phyloP scores from a whole-genome alignment of 805 yeast genomes.

The Candida ipomoeae region DNA sequence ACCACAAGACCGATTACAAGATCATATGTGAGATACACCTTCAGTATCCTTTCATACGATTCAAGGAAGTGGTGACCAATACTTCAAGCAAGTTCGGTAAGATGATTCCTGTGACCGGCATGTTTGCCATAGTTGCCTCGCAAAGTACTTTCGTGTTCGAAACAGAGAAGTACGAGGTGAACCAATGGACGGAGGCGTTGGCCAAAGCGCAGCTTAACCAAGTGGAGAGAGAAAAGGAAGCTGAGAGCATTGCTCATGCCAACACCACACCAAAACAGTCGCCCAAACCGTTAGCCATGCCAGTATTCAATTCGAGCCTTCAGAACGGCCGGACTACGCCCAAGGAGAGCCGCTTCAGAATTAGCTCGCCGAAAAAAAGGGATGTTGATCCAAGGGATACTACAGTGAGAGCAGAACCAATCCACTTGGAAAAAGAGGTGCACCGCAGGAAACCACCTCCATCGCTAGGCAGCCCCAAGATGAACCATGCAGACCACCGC shows the following conservation, averaged over 20 bases:
- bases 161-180: constrained; percentile 47
- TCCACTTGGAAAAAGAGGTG: constrained; percentile 1
- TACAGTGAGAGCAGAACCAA: not conserved
- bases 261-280: constrained; percentile 6
- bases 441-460: constrained; percentile 8
- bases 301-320: constrained; percentile 8
- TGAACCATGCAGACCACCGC: constrained; percentile 19
- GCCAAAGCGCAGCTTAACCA: constrained; percentile 22
- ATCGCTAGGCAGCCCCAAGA: constrained; percentile 14
- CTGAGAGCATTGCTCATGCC: not conserved
- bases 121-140: constrained; percentile 57
- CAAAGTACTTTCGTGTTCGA: constrained; percentile 54
- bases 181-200: constrained; percentile 43
- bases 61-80: constrained; percentile 54
- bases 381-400: not conserved
- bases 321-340: not conserved
- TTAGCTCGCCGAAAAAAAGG: not conserved
- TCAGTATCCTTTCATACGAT: constrained; percentile 46
- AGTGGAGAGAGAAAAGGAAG: constrained; percentile 15
- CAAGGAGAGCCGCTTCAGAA: not conserved
- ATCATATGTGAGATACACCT: constrained; percentile 53
- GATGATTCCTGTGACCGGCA: constrained; percentile 36
- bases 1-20: constrained; percentile 37
- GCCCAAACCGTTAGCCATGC: constrained; percentile 9
- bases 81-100: constrained; percentile 27